These are phyloP conservation scores for Rhododendron henanense DNA, from an alignment of 148 eudicot genomes.

Conservation along the genomic window DNA sequence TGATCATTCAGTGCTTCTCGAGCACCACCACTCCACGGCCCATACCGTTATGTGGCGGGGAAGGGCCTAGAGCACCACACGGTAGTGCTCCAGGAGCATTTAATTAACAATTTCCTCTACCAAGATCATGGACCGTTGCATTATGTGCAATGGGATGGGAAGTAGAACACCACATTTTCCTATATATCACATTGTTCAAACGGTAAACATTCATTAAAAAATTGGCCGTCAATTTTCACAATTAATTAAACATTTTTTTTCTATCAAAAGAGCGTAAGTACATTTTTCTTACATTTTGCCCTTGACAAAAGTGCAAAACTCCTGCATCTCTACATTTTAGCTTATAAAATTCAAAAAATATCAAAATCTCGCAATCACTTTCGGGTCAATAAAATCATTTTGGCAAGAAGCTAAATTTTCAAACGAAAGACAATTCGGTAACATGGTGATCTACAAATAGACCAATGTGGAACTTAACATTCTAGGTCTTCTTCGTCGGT, in stretches of 20 bases:
- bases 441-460: not conserved
- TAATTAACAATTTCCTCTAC: not conserved
- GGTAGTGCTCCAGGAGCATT: not conserved
- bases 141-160: not conserved
- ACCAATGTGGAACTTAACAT: not conserved
- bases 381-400: not conserved
- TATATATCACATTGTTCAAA: not conserved
- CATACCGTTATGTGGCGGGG: not conserved
- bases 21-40: not conserved
- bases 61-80: not conserved
- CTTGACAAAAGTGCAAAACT: not conserved
- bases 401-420: not conserved
- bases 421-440: not conserved
- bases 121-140: not conserved
- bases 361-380: not conserved
- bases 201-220: not conserved
- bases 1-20: not conserved
- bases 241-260: not conserved
- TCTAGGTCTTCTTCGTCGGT: not conserved
- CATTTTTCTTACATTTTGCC: not conserved
- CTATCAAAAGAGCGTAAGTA: not conserved
- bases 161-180: not conserved
- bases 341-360: not conserved
- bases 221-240: not conserved
- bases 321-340: not conserved